Evolutionary conservation across 768 basidiomycete genomes (phyloP).

Genomic region (Phanerochaete carnosa): DNA sequence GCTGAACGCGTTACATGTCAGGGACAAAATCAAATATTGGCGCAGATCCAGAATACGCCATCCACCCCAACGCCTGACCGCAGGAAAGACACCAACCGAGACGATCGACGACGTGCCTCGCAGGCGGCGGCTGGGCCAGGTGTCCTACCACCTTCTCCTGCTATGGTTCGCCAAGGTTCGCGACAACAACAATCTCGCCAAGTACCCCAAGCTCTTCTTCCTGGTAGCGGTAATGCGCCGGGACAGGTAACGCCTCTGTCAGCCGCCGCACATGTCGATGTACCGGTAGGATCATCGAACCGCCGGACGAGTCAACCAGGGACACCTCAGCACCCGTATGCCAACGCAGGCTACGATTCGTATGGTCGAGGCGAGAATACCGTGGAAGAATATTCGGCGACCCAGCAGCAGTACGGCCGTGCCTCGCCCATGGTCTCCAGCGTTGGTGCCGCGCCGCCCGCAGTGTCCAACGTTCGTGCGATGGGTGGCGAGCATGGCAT

Average conservation of each 20-base stretch:
- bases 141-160: conserved; percentile 71
- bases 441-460: conserved; percentile 64
- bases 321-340: conserved; percentile 66
- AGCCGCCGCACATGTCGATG: conserved; percentile 69
- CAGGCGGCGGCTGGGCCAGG: conserved; percentile 47
- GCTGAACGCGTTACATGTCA: conserved; percentile 20
- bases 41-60: conserved; percentile 58
- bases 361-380: conserved; percentile 25
- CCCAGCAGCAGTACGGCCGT: conserved; percentile 63
- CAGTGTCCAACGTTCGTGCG: conserved; percentile 70
- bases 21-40: conserved; percentile 63
- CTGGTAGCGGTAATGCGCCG: conserved; percentile 43
- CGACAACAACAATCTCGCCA: conserved; percentile 58
- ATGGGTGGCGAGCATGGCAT: conserved; percentile 66
- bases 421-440: conserved; percentile 80
- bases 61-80: conserved; percentile 50
- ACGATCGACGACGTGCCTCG: conserved; percentile 66
- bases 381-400: conserved; percentile 56
- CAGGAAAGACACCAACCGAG: conserved; percentile 55
- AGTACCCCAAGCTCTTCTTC: conserved; percentile 55
- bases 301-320: conserved; percentile 39
- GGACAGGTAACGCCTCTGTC: conserved; percentile 71
- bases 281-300: conserved; percentile 58
- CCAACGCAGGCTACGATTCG: conserved; percentile 64
- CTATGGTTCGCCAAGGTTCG: conserved; percentile 72